These are phyloP conservation scores for Geotrichum aggregatum DNA, from an alignment of 1,139 yeast species.

Conservation along the genomic window DNA sequence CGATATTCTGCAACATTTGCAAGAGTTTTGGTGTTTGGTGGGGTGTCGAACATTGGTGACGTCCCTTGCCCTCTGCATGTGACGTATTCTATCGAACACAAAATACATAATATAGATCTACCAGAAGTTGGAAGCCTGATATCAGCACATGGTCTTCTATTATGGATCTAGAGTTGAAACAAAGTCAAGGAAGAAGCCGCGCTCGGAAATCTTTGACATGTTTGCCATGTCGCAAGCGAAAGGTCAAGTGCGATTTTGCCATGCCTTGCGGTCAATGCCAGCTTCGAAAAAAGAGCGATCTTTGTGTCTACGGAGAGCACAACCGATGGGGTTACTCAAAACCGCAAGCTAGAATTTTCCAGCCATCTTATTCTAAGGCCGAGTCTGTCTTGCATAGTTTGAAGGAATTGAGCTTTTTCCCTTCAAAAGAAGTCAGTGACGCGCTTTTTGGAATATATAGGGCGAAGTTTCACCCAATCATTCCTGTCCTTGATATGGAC, in stretches of 20 bases:
- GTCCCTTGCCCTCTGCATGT: no score
- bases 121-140: no score
- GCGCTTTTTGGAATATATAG: not conserved
- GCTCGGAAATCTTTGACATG: conserved; percentile 15
- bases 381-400: not conserved
- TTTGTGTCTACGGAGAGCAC: conserved; percentile 16
- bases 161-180: not conserved
- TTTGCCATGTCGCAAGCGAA: conserved; percentile 18
- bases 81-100: no score
- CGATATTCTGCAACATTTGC: no score
- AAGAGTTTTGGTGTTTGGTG: no score
- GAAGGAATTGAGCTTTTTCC: not conserved
- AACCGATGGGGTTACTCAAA: conserved; percentile 18
- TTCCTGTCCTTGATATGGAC: conserved; percentile 6
- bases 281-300: conserved; percentile 12
- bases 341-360: not conserved
- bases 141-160: no score
- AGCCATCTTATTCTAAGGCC: not conserved
- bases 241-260: conserved; percentile 19
- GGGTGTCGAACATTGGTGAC: no score
- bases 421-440: not conserved
- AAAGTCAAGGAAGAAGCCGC: not conserved
- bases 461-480: conserved; percentile 5
- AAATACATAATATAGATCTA: no score
- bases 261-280: conserved; percentile 18